Conservation (phyloP, 2,329 filamentous ascomycete genomes). For the Colletotrichum costaricense region DNA sequence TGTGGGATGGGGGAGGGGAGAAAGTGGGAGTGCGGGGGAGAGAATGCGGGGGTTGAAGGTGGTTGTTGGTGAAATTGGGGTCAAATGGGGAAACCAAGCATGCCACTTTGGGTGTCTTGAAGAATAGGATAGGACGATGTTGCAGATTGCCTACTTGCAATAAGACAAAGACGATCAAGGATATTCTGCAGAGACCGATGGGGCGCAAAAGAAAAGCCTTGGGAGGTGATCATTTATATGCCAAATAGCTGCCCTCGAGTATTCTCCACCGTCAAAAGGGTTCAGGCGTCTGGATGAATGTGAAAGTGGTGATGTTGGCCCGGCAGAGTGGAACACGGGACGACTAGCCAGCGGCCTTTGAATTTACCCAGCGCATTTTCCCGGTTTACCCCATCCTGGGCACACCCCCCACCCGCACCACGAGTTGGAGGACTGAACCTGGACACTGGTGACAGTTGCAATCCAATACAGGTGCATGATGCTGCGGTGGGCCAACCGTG, state of each 20-base stretch:
- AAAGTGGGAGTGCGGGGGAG: background rate
- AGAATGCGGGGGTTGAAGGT: background rate
- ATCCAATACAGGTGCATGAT: background rate
- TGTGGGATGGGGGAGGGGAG: background rate
- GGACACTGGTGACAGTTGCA: background rate
- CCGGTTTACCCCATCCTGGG: slow-evolving; percentile 32
- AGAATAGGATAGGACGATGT: background rate
- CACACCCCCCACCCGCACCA: background rate
- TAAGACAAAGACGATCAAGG: background rate
- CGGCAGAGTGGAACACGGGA: slow-evolving; percentile 34
- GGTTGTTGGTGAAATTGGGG: slow-evolving; percentile 4
- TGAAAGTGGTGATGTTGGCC: slow-evolving; percentile 23
- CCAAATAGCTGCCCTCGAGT: background rate
- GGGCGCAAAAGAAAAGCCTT: background rate
- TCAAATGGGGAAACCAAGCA: background rate
- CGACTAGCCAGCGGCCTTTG: slow-evolving; percentile 29
- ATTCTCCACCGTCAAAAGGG: slow-evolving; percentile 7
- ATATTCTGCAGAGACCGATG: background rate
- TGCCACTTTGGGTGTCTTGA: background rate
- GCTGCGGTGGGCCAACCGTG: background rate
- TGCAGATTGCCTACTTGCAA: background rate
- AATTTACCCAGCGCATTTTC: slow-evolving; percentile 39
- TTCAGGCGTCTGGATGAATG: slow-evolving; percentile 18
- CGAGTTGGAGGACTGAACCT: background rate
- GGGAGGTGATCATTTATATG: slow-evolving; percentile 7